These are phyloP conservation scores for Tetraselmis chui DNA, from an alignment of 139 green algal species.

Conservation along the genomic window DNA sequence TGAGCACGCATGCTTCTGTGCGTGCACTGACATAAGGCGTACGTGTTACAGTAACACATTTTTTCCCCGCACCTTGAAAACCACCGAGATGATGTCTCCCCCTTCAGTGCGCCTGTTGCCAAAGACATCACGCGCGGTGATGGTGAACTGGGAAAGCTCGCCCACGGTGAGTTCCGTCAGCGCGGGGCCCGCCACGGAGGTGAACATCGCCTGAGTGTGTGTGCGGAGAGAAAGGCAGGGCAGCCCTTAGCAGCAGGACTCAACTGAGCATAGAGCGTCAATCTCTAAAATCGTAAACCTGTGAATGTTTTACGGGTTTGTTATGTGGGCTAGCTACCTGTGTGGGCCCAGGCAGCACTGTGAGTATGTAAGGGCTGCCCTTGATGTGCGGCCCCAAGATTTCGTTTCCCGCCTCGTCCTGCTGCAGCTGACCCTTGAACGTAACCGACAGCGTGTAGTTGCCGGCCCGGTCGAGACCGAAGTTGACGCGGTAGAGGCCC, in stretches of 20 bases:
- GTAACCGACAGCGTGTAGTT: conserved; percentile 8
- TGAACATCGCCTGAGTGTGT: conserved; percentile 4
- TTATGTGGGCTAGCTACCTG: no score
- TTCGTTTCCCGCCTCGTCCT: neutral
- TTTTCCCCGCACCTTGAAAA: no score
- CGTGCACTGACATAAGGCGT: no score
- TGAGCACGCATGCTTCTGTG: no score
- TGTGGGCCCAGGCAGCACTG: conserved; percentile 1
- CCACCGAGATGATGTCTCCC: neutral
- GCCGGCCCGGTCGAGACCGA: conserved; percentile 1
- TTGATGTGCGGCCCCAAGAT: conserved; percentile 7
- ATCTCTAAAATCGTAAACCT: no score
- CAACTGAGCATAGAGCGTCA: no score
- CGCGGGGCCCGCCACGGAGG: neutral
- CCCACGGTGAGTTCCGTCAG: neutral
- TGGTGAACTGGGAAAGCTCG: neutral
- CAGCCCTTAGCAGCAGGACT: no score
- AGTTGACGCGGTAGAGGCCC: conserved; percentile 6
- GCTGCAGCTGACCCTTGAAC: neutral
- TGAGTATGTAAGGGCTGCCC: conserved; percentile 6
- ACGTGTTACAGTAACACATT: no score
- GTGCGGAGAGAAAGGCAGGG: no score
- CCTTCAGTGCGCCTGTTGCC: conserved; percentile 2
- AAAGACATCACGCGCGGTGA: conserved; percentile 1
- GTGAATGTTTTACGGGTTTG: no score